Evolutionary conservation across 2,329 filamentous ascomycete species (phyloP).

Genomic region (Huntiella moniliformis): DNA sequence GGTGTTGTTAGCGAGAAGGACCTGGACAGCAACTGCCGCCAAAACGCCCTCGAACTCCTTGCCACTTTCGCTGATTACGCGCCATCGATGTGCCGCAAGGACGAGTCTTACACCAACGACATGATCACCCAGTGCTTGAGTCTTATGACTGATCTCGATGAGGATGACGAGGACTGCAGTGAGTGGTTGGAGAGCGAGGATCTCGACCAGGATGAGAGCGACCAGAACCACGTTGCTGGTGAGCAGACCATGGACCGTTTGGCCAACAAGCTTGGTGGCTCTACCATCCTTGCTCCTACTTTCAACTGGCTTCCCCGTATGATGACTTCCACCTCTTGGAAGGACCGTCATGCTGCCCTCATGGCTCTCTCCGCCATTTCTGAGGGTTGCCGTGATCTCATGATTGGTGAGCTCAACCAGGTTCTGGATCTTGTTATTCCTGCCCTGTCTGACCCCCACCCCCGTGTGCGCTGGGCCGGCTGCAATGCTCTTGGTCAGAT

Average conservation of each 20-base stretch:
- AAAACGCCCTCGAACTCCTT: constrained; percentile 94
- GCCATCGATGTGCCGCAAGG: constrained; percentile 86
- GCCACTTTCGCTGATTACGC: constrained; percentile 93
- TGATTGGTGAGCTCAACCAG: constrained; percentile 86
- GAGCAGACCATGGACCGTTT: constrained; percentile 97
- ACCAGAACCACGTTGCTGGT: constrained; percentile 90
- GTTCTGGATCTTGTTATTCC: constrained; percentile 91
- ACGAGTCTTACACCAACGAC: constrained; percentile 73
- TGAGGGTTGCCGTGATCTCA: constrained; percentile 86
- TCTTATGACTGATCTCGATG: constrained; percentile 90
- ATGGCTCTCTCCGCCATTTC: constrained; percentile 99
- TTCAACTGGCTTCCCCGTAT: constrained; percentile 95
- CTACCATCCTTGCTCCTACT: constrained; percentile 76
- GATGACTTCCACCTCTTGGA: constrained; percentile 91
- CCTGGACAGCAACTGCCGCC: constrained; percentile 69
- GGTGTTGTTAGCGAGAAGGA: constrained; percentile 94
- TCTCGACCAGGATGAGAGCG: constrained; percentile 87
- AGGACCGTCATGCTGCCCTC: constrained; percentile 83
- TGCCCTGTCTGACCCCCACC: constrained; percentile 72
- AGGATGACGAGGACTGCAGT: constrained; percentile 81
- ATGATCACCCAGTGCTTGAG: constrained; percentile 99
- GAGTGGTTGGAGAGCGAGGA: constrained; percentile 92
- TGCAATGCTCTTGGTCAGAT: constrained; percentile 99
- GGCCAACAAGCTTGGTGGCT: constrained; percentile 91
- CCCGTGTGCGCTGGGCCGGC: constrained; percentile 88